phyloP scores from a whole-genome alignment of 2,329 filamentous ascomycete species.

The Leptographium radiaticola region DNA sequence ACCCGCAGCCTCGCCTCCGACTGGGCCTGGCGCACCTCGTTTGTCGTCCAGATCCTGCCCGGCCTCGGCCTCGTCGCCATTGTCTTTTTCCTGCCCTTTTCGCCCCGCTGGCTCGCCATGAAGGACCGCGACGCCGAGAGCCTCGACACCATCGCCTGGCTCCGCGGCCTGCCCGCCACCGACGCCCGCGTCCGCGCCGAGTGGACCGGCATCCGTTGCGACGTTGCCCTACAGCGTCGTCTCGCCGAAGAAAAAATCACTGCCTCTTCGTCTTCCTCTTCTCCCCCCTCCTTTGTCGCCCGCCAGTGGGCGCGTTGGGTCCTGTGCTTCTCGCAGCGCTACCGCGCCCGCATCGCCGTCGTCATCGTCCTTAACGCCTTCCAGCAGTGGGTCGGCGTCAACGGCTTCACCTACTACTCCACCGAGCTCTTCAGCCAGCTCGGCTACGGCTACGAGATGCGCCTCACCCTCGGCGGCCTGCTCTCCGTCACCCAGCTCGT shows the following conservation, averaged over 20 bases:
- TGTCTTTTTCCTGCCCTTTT: constrained; percentile 44
- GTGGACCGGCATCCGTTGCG: background rate
- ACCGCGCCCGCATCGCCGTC: too few species aligned
- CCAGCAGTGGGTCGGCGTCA: constrained; percentile 49
- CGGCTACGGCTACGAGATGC: constrained; percentile 37
- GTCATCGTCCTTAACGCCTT: too few species aligned
- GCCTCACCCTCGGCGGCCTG: constrained; percentile 36
- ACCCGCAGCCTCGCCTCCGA: too few species aligned
- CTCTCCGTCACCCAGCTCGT: too few species aligned
- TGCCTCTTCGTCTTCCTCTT: too few species aligned
- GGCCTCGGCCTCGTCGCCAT: constrained; percentile 35
- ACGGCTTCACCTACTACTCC: constrained; percentile 51
- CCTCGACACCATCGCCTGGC: constrained; percentile 7
- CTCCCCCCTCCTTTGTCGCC: too few species aligned
- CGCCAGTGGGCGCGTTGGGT: background rate
- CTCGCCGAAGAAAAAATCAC: background rate
- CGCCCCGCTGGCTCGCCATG: constrained; percentile 38
- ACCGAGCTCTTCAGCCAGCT: constrained; percentile 50
- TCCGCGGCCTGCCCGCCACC: constrained; percentile 5
- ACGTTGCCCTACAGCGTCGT: too few species aligned
- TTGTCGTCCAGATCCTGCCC: constrained; percentile 30
- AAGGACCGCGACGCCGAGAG: constrained; percentile 13
- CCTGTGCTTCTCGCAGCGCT: background rate
- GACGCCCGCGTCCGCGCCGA: constrained; percentile 1
- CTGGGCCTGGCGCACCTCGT: constrained; percentile 25